phyloP scores from a whole-genome alignment of 106 monocot species.

The Dioscorea dumetorum region DNA sequence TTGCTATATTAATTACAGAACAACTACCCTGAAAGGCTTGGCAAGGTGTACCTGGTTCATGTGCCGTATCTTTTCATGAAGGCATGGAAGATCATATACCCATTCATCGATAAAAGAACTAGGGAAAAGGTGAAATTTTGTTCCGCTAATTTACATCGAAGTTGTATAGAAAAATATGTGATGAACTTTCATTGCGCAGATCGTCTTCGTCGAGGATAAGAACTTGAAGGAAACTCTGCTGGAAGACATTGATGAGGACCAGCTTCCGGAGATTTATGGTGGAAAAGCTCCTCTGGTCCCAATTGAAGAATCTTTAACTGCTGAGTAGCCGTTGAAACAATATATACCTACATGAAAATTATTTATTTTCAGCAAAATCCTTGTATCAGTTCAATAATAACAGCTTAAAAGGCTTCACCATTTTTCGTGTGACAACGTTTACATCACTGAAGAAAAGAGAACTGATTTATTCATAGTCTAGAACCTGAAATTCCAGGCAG shows the following conservation, averaged over 20 bases:
- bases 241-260: slow-evolving; percentile 34
- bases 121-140: not conserved
- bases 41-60: slow-evolving; percentile 54
- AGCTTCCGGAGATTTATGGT: slow-evolving; percentile 29
- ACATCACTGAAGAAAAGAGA: too few relatives aligned
- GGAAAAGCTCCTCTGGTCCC: slow-evolving; percentile 17
- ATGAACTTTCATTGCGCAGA: slow-evolving; percentile 4
- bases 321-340: too few relatives aligned
- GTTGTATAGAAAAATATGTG: not conserved
- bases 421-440: too few relatives aligned
- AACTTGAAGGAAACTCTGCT: slow-evolving; percentile 22
- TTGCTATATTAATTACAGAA: slow-evolving; percentile 33
- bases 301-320: not conserved
- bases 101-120: not conserved
- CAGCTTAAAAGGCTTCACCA: too few relatives aligned
- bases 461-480: too few relatives aligned
- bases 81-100: not conserved
- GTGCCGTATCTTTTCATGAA: slow-evolving; percentile 39
- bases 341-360: too few relatives aligned
- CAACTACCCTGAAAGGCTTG: slow-evolving; percentile 77
- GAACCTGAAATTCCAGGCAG: too few relatives aligned
- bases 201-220: slow-evolving; percentile 36
- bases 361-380: too few relatives aligned
- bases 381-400: too few relatives aligned
- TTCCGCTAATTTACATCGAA: not conserved